These are phyloP conservation scores for Ceriops zippeliana DNA, from an alignment of 345 rosid genomes.

Conservation along the genomic window DNA sequence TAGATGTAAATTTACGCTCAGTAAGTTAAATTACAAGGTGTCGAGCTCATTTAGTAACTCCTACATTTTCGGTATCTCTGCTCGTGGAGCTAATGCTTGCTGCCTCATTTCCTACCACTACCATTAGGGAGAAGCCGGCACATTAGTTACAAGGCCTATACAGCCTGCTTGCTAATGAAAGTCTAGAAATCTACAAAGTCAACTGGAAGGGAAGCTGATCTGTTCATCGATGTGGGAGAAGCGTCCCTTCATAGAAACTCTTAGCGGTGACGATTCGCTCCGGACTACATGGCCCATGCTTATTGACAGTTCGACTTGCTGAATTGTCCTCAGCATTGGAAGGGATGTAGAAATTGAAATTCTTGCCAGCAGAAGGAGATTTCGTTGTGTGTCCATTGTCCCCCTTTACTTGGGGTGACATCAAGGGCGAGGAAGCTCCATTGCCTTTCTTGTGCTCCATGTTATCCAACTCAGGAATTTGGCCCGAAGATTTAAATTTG, in stretches of 20 bases:
- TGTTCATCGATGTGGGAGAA: slow-evolving; percentile 56
- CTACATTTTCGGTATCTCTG: neutral
- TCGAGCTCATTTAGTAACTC: neutral
- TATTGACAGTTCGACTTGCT: slow-evolving; percentile 14
- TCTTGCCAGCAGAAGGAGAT: slow-evolving; percentile 13
- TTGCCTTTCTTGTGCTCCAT: slow-evolving; percentile 8
- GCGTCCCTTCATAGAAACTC: slow-evolving; percentile 34
- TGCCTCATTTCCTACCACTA: slow-evolving; percentile 6
- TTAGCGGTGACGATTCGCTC: slow-evolving; percentile 32
- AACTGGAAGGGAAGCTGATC: slow-evolving; percentile 86
- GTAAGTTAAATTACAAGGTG: neutral
- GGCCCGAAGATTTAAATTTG: slow-evolving; percentile 23
- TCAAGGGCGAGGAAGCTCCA: slow-evolving; percentile 13
- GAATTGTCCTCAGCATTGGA: slow-evolving; percentile 14
- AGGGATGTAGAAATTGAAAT: slow-evolving; percentile 3
- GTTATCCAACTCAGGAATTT: slow-evolving; percentile 14
- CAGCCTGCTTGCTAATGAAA: neutral
- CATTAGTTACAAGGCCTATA: neutral
- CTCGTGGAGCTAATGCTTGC: slow-evolving; percentile 10
- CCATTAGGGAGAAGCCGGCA: neutral
- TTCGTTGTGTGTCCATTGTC: slow-evolving; percentile 13
- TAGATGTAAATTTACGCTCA: slow-evolving; percentile 14
- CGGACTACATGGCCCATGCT: slow-evolving; percentile 26
- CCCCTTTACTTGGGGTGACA: slow-evolving; percentile 13
- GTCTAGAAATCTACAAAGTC: slow-evolving; percentile 68